Evolutionary conservation across 768 basidiomycete species (phyloP).

Genomic region (Suillus tomentosus): DNA sequence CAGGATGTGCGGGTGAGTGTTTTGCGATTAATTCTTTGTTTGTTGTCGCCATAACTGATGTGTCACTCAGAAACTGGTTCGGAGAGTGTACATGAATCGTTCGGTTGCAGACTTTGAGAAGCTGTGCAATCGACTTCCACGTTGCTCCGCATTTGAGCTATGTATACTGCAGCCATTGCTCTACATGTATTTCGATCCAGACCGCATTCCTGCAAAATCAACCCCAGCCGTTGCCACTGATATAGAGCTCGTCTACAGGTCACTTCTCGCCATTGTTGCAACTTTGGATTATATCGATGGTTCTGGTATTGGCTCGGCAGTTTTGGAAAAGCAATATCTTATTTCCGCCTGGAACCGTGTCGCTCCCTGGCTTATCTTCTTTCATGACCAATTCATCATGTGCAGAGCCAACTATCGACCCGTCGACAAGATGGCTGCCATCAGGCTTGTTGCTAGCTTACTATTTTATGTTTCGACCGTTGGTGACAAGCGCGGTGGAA

Average conservation of each 20-base stretch:
- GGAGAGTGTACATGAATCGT: not conserved
- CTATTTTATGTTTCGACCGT: too few species aligned
- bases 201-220: not conserved
- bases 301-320: not conserved
- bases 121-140: not conserved
- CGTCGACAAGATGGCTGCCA: not conserved
- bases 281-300: not conserved
- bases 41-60: not conserved
- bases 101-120: not conserved
- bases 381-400: not conserved
- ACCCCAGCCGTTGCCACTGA: not conserved
- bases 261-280: not conserved
- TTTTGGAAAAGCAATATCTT: not conserved
- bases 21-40: not conserved
- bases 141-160: not conserved
- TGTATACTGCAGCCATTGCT: not conserved
- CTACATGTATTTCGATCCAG: not conserved
- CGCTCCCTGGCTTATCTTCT: not conserved
- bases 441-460: not conserved
- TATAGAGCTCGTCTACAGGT: not conserved
- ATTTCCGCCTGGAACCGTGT: not conserved
- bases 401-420: constrained; percentile 3
- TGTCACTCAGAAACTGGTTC: not conserved
- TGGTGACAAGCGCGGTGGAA: too few species aligned
- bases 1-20: not conserved